These are phyloP conservation scores for Aurifilum marmelostoma DNA, from an alignment of 2,329 filamentous ascomycete genomes.

Conservation along the genomic window DNA sequence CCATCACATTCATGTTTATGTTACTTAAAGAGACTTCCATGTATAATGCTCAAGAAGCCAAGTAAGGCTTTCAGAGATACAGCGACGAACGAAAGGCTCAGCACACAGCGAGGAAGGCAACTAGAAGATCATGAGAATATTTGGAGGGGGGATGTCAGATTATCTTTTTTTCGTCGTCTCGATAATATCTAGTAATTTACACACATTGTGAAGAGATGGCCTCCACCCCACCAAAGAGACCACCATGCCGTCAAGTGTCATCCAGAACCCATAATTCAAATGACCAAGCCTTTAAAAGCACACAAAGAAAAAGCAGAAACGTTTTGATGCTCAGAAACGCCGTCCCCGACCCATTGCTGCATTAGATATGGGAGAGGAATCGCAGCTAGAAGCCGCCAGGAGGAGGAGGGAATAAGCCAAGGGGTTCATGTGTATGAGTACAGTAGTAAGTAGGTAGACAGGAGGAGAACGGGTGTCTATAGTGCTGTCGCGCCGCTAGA, in stretches of 20 bases:
- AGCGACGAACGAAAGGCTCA: not conserved
- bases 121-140: constrained; percentile 20
- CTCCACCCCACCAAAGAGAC: constrained; percentile 43
- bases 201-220: constrained; percentile 49
- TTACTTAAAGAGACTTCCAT: not conserved
- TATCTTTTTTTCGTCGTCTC: constrained; percentile 52
- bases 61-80: not conserved
- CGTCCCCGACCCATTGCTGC: constrained; percentile 50
- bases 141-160: constrained; percentile 64
- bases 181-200: constrained; percentile 39
- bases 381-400: constrained; percentile 40
- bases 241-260: constrained; percentile 49
- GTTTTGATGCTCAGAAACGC: constrained; percentile 58
- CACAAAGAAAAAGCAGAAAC: constrained; percentile 32
- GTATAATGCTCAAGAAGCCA: not conserved
- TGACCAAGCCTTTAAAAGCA: constrained; percentile 39
- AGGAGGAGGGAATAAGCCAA: constrained; percentile 33
- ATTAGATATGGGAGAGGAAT: constrained; percentile 45
- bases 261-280: constrained; percentile 45
- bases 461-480: constrained; percentile 38
- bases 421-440: constrained; percentile 50
- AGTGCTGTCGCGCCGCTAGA: constrained; percentile 38
- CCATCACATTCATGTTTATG: not conserved
- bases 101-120: not conserved
- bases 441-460: constrained; percentile 47